Evolutionary conservation across 768 basidiomycete genomes (phyloP).

Genomic region (Lenzites betulinus): DNA sequence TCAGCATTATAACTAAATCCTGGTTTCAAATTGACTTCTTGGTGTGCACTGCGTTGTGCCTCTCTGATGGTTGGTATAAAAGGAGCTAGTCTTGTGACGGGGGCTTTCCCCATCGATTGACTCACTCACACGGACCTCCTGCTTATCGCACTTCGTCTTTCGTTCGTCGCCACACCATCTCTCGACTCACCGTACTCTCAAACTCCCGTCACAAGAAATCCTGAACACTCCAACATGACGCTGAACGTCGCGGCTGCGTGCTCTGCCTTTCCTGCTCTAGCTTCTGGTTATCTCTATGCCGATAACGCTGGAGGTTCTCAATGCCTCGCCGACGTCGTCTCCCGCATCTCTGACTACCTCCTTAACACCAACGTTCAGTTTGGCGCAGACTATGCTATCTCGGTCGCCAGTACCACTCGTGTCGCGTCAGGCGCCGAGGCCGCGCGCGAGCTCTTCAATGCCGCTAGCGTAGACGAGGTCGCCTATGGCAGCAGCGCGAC

Average conservation of each 20-base stretch:
- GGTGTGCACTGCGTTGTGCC: not conserved
- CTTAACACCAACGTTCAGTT: conserved; percentile 73
- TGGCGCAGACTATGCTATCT: conserved; percentile 67
- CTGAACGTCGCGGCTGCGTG: conserved; percentile 49
- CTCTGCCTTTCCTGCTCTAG: conserved; percentile 62
- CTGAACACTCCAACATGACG: not conserved
- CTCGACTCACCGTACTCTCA: not conserved
- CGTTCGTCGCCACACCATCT: not conserved
- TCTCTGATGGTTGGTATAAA: not conserved
- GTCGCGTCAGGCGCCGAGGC: conserved; percentile 50
- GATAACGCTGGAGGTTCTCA: conserved; percentile 83
- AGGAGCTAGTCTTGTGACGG: not conserved
- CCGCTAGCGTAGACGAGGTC: conserved; percentile 60
- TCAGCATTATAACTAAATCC: no score
- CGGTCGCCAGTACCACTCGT: conserved; percentile 53
- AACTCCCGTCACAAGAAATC: not conserved
- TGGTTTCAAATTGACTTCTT: no score
- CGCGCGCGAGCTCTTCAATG: conserved; percentile 64
- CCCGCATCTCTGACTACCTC: conserved; percentile 67
- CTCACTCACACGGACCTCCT: not conserved
- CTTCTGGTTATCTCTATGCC: conserved; percentile 62
- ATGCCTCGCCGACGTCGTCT: conserved; percentile 53
- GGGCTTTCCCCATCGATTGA: not conserved
- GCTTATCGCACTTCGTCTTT: not conserved
- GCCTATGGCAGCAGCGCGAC: conserved; percentile 70